Percentiles rank a stretch among this genome's conserved stretches.
Evolutionary conservation across 2,329 filamentous ascomycete species (phyloP).

Genomic region (Aspergillus pseudoterreus): DNA sequence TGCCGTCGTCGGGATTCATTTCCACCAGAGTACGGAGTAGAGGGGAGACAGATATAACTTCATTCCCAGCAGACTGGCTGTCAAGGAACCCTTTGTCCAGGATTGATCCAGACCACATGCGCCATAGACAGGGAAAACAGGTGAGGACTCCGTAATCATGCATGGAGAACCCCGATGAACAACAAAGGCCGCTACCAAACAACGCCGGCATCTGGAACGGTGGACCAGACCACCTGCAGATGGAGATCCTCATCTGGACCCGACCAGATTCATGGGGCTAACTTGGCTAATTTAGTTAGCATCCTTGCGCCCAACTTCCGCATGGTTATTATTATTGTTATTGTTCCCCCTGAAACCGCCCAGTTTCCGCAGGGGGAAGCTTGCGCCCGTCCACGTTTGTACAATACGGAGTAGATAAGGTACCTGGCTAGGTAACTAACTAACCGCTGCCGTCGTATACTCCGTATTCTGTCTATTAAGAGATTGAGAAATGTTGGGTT

Average conservation of each 20-base stretch:
- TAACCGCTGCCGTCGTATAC: too few relatives aligned
- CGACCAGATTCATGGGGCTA: background rate
- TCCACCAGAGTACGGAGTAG: background rate
- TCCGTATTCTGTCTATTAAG: too few relatives aligned
- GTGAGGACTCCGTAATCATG: too few relatives aligned
- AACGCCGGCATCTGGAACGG: background rate
- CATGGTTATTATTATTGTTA: background rate
- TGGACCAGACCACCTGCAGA: slow-evolving; percentile 6
- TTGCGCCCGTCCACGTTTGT: too few relatives aligned
- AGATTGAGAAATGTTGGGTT: too few relatives aligned
- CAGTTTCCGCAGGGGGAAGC: too few relatives aligned
- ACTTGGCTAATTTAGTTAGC: background rate
- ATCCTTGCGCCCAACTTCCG: background rate
- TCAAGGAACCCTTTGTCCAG: background rate
- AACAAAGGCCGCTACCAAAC: background rate
- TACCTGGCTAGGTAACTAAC: too few relatives aligned
- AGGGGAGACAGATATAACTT: background rate
- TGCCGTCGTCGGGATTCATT: background rate
- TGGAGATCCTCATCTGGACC: slow-evolving; percentile 6
- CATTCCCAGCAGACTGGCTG: background rate
- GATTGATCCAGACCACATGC: too few relatives aligned
- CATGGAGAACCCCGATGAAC: background rate
- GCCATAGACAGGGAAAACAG: too few relatives aligned
- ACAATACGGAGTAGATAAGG: too few relatives aligned
- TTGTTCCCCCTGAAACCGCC: too few relatives aligned